Base-by-base conservation (phyloP, 805 yeast genomes). In the Saturnispora sanitii region DNA sequence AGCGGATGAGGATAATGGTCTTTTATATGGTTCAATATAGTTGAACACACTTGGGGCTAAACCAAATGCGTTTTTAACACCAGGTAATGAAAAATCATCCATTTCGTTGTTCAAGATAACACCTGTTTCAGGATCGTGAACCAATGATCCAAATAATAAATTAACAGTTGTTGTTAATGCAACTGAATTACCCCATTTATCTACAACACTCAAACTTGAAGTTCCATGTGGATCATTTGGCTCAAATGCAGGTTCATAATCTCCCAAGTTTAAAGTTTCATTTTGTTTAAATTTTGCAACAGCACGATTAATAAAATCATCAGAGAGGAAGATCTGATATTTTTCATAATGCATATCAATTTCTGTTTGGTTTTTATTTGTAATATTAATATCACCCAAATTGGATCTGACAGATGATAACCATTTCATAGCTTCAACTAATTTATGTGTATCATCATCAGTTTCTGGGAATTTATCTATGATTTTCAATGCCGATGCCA, bases 361-460 rank as follows among this genome's bases (percentile, higher is more conserved):
- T 32, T 51, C 51, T 8, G 54, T 54, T 20, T 45, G 33, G 41
- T 56, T 50, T 2, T 43, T 39, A 28, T 56, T 58, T 37, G 51
- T 54, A 7, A 55, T 45, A 1, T 59, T 57, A 15, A 64, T 50
- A 52, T 86, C 96, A 0, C 97, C 97, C 20, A 90, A 67, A 49
- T 85, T 73, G n/a, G 88, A 76, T 47, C 96, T 69, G 0, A 81
- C 90, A 11, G 90, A 71, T 0, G 88, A 84, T 73, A 86, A 72
- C 95, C 96, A 90, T 60, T 90, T 90, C 94, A 90, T 85, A 3
- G 82, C 64, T 60, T 90, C 98, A 9, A 86, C 64, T 6, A 86
- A 55, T 41, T 83, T 67, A 52, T 84, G 96, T 2, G 77, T 65
- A 12, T 73, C 68, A 11, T 71, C 44, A 7, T 33, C 41, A 4